A percentile compares a stretch with the other conserved stretches of the same genome.
These are phyloP conservation scores for Balakata baccata DNA, from an alignment of 345 rosid genomes.

Conservation along the genomic window DNA sequence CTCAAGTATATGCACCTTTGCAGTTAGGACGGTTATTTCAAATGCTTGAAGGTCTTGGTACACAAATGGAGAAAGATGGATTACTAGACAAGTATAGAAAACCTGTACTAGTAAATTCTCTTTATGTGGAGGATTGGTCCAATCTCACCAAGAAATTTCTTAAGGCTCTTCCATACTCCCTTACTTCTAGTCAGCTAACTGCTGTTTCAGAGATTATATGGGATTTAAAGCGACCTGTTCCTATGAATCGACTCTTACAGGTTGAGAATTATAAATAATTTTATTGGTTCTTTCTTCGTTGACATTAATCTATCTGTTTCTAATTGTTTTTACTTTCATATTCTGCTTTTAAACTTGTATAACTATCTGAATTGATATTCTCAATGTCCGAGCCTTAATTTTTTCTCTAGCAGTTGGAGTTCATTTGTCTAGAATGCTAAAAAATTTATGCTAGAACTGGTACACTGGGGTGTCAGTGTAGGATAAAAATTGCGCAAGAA, in stretches of 20 bases:
- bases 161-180: slow-evolving; percentile 81
- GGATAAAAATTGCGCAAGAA: not conserved
- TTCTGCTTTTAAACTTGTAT: not conserved
- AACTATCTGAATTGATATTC: not conserved
- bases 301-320: not conserved
- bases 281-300: slow-evolving; percentile 13
- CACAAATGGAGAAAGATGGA: slow-evolving; percentile 65
- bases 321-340: slow-evolving; percentile 1
- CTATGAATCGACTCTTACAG: slow-evolving; percentile 98
- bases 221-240: slow-evolving; percentile 86
- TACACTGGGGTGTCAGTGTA: not conserved
- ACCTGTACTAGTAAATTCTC: slow-evolving; percentile 56
- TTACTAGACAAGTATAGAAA: slow-evolving; percentile 72
- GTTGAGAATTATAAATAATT: slow-evolving; percentile 32
- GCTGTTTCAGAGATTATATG: slow-evolving; percentile 90
- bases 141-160: slow-evolving; percentile 64
- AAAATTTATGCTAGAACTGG: not conserved
- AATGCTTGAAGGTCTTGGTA: slow-evolving; percentile 88
- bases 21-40: slow-evolving; percentile 89
- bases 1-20: slow-evolving; percentile 25
- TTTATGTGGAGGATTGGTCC: slow-evolving; percentile 70
- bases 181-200: slow-evolving; percentile 80
- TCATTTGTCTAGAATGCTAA: not conserved
- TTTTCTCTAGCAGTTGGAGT: slow-evolving; percentile 1
- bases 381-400: not conserved